Percentiles rank a stretch among this genome's conserved stretches.
Evolutionary conservation across 805 yeast species (phyloP).

Genomic region (Starmerella apis): DNA sequence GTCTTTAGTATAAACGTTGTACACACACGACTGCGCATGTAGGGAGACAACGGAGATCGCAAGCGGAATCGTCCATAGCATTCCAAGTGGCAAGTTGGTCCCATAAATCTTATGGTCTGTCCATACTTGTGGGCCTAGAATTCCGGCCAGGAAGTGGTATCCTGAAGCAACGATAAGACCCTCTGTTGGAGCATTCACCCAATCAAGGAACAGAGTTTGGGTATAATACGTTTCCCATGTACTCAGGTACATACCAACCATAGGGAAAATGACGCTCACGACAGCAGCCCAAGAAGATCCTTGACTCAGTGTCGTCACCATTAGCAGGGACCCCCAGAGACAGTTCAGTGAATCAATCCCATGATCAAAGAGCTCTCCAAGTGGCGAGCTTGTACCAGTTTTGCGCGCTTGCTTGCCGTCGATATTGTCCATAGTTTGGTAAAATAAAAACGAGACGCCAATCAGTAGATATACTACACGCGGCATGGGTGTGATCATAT

Average conservation of each 20-base stretch:
- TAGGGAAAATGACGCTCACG: constrained; percentile 36
- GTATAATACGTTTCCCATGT: constrained; percentile 96
- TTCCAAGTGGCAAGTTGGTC: constrained; percentile 14
- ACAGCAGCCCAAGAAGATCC: constrained; percentile 52
- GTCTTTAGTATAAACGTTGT: constrained; percentile 34
- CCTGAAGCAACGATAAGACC: constrained; percentile 62
- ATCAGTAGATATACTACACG: constrained; percentile 67
- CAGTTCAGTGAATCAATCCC: constrained; percentile 71
- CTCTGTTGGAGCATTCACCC: constrained; percentile 90
- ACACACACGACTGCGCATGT: constrained; percentile 58
- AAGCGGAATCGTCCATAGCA: constrained; percentile 28
- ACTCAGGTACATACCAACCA: constrained; percentile 46
- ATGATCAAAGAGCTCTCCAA: constrained; percentile 93
- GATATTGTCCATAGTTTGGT: constrained; percentile 94
- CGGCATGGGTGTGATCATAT: constrained; percentile 49
- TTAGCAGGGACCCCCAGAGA: constrained; percentile 62
- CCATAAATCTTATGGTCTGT: constrained; percentile 12
- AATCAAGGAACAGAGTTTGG: constrained; percentile 68
- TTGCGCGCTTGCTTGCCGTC: constrained; percentile 94
- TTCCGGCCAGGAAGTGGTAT: constrained; percentile 54
- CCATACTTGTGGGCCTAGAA: constrained; percentile 40
- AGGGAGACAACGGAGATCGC: constrained; percentile 37
- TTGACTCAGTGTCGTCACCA: constrained; percentile 62
- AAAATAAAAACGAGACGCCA: constrained; percentile 74
- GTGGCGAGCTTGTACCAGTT: constrained; percentile 87